Base-by-base conservation (phyloP, 306 rosid species). In the Calophaca sinica region DNA sequence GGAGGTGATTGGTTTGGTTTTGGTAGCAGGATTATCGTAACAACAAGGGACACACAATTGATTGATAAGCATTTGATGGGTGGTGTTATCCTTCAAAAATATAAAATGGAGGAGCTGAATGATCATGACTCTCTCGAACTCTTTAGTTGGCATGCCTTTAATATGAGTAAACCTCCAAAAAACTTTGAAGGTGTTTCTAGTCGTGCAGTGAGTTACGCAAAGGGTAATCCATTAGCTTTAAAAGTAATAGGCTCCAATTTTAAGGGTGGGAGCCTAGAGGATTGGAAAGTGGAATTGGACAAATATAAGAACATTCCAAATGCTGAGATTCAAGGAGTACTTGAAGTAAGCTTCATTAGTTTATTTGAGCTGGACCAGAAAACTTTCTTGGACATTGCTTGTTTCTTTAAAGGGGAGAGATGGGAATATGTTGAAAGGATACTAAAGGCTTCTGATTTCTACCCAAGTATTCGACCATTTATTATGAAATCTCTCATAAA, bases 1-100 rank as follows among this genome's bases (percentile, higher is more conserved):
- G 62, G 20, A 35, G 2, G 41, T 32, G 62, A 55, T 45, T 79
- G 83, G 83, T 79, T 66, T 72, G 74, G 79, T 33, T 2, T 44
- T n/a, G 75, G 83, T 1, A 73, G 83, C 15, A 73, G 7, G 3
- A 65, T 80, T 10, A 73, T 80, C 38, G 31, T 80, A 73, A 73
- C 83, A n/a, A 36, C 79, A n/a, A 73, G 79, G 5, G 62, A 73
- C 46, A 38, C 5, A 11, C 0, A 5, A 3, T 0, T 73, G 5
- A 28, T 73, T 9, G 7, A n/a, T n/a, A 29, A 7, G 4, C 63
- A 62, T 57, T 54, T 20, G 10, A 5, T 73, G 5, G 6, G 12
- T 33, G 4, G 0, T 41, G n/a, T 79, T 62, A 7, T 9, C 2
- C 53, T 58, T 44, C 3, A 11, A 14, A 35, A 9, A 33, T 64